Evolutionary conservation across 495 filamentous ascomycete species (phyloP).

Genomic region (Penicillium antarcticum): DNA sequence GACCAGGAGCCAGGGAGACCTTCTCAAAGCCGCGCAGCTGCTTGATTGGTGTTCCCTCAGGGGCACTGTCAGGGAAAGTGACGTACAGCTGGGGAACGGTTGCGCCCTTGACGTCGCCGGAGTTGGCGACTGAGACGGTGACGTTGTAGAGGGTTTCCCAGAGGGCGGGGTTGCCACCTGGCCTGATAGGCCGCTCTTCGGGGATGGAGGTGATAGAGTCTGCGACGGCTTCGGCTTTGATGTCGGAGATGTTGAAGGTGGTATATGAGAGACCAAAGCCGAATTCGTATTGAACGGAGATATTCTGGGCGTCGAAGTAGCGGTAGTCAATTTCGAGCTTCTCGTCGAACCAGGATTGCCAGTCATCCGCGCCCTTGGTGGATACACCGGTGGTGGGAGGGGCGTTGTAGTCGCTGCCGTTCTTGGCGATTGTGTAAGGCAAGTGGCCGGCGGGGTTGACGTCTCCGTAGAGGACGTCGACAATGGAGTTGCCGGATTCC

Average conservation of each 20-base stretch:
- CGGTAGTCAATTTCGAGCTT: slow-evolving; percentile 65
- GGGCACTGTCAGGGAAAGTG: slow-evolving; percentile 11
- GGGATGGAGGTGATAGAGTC: neutral
- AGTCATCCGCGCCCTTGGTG: slow-evolving; percentile 28
- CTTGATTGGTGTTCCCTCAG: slow-evolving; percentile 6
- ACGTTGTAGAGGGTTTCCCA: slow-evolving; percentile 56
- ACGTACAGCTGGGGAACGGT: slow-evolving; percentile 67
- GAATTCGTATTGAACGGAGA: slow-evolving; percentile 60
- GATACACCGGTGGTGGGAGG: neutral
- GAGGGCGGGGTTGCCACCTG: slow-evolving; percentile 51
- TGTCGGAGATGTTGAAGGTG: slow-evolving; percentile 38
- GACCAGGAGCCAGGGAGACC: slow-evolving; percentile 35
- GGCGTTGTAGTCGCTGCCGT: slow-evolving; percentile 53
- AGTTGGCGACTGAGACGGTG: slow-evolving; percentile 53
- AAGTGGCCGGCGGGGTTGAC: slow-evolving; percentile 59
- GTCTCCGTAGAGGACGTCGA: slow-evolving; percentile 58
- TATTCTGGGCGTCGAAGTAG: slow-evolving; percentile 56
- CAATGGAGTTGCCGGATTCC: slow-evolving; percentile 54
- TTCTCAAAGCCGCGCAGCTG: slow-evolving; percentile 62
- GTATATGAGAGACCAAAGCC: slow-evolving; percentile 67
- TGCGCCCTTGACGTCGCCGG: slow-evolving; percentile 45
- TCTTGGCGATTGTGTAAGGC: slow-evolving; percentile 65
- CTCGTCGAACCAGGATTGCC: slow-evolving; percentile 58
- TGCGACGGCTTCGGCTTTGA: neutral
- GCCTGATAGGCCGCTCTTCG: neutral